phyloP scores from a whole-genome alignment of 768 basidiomycete genomes.

The Cyclocybe cylindracea region DNA sequence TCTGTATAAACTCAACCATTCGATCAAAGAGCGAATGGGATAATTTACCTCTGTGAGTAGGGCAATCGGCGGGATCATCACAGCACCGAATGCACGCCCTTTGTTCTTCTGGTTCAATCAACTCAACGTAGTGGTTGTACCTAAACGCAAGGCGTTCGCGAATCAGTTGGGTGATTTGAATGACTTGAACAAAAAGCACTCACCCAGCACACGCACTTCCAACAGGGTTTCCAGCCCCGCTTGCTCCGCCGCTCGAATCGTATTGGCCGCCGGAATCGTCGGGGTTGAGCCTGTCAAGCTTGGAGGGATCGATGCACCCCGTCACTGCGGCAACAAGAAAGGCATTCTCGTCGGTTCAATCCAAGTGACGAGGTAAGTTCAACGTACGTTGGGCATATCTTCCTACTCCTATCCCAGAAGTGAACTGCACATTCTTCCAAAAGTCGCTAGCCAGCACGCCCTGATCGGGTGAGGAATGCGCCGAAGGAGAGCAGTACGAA shows the following conservation, averaged over 20 bases:
- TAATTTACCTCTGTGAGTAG: slow-evolving; percentile 43
- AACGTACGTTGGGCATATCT: slow-evolving; percentile 46
- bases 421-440: slow-evolving; percentile 52
- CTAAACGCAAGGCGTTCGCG: slow-evolving; percentile 10
- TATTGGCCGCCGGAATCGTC: slow-evolving; percentile 57
- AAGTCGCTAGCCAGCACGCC: slow-evolving; percentile 47
- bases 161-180: background rate
- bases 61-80: slow-evolving; percentile 54
- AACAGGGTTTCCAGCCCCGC: slow-evolving; percentile 51
- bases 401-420: slow-evolving; percentile 40
- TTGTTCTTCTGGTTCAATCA: slow-evolving; percentile 50
- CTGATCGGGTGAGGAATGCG: slow-evolving; percentile 38
- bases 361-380: background rate
- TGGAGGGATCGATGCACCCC: slow-evolving; percentile 50
- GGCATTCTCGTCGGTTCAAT: background rate
- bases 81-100: slow-evolving; percentile 64
- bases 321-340: slow-evolving; percentile 40
- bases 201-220: slow-evolving; percentile 54
- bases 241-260: slow-evolving; percentile 55
- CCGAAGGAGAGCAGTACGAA: slow-evolving; percentile 51
- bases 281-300: slow-evolving; percentile 45
- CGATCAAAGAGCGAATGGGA: background rate
- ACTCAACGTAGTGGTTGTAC: slow-evolving; percentile 62
- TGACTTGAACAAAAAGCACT: slow-evolving; percentile 10
- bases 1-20: background rate